phyloP scores from a whole-genome alignment of 208 protist genomes.

The Pavlovales sp. region DNA sequence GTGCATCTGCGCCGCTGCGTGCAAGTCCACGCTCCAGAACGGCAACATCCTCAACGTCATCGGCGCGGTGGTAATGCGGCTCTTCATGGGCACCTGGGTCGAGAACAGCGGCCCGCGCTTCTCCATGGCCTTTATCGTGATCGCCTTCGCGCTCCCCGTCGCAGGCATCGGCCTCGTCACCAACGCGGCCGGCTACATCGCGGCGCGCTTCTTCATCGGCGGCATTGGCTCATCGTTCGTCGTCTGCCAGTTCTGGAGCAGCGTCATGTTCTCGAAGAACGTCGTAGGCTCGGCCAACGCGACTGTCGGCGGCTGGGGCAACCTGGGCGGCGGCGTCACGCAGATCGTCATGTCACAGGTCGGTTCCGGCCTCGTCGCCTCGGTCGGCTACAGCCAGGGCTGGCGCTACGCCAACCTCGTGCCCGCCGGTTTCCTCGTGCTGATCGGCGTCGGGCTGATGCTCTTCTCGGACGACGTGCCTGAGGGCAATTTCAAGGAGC shows the following conservation, averaged over 20 bases:
- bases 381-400: background rate
- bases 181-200: background rate
- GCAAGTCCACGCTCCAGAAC: background rate
- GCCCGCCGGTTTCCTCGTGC: background rate
- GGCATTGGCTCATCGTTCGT: slow-evolving; percentile 1
- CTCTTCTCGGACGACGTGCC: slow-evolving; percentile 1
- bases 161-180: background rate
- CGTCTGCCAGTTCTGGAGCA: slow-evolving; percentile 6
- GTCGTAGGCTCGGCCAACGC: slow-evolving; percentile 17
- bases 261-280: background rate
- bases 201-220: slow-evolving; percentile 31
- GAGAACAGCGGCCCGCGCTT: slow-evolving; percentile 3
- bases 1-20: background rate
- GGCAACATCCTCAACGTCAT: background rate
- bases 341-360: background rate
- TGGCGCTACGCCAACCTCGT: slow-evolving; percentile 20
- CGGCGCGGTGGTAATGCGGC: slow-evolving; percentile 11
- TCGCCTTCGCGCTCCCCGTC: background rate
- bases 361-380: background rate
- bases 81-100: background rate
- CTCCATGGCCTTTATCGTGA: background rate
- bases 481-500: slow-evolving; percentile 9
- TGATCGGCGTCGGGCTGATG: background rate
- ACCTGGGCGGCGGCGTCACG: slow-evolving; percentile 40
- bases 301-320: slow-evolving; percentile 36